Evolutionary conservation across 306 rosid genomes (phyloP).

Genomic region (Trifolium fragiferum): DNA sequence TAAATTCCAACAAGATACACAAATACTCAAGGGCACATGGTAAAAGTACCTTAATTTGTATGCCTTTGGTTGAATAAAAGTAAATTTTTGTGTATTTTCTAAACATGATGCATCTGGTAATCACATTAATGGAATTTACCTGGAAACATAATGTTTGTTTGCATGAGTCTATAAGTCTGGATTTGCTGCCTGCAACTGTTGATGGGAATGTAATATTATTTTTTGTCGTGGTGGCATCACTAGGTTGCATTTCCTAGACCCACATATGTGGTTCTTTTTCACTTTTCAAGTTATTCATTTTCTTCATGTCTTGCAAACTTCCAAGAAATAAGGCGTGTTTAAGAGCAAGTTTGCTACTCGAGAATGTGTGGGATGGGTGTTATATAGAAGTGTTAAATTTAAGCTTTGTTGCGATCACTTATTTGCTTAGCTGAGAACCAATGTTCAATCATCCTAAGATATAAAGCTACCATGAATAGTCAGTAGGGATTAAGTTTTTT

Average conservation of each 20-base stretch:
- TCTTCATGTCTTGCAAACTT: constrained; percentile 1
- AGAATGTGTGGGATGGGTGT: not conserved
- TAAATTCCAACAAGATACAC: too few relatives aligned
- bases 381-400: constrained; percentile 8
- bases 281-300: constrained; percentile 3
- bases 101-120: constrained; percentile 9
- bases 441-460: not conserved
- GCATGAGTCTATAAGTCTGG: constrained; percentile 10
- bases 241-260: constrained; percentile 10
- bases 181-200: constrained; percentile 26
- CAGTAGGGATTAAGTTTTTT: not conserved
- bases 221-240: not conserved
- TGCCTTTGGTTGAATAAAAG: not conserved
- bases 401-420: not conserved
- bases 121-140: constrained; percentile 2
- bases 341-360: constrained; percentile 11
- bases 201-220: not conserved
- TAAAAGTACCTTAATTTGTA: not conserved
- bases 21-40: too few relatives aligned
- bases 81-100: constrained; percentile 4
- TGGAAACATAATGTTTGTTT: constrained; percentile 16
- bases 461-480: not conserved
- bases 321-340: not conserved
- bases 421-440: not conserved
- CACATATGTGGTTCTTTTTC: not conserved